phyloP scores from a whole-genome alignment of 176 grass and related monocot genomes.

The Carex kokanica region DNA sequence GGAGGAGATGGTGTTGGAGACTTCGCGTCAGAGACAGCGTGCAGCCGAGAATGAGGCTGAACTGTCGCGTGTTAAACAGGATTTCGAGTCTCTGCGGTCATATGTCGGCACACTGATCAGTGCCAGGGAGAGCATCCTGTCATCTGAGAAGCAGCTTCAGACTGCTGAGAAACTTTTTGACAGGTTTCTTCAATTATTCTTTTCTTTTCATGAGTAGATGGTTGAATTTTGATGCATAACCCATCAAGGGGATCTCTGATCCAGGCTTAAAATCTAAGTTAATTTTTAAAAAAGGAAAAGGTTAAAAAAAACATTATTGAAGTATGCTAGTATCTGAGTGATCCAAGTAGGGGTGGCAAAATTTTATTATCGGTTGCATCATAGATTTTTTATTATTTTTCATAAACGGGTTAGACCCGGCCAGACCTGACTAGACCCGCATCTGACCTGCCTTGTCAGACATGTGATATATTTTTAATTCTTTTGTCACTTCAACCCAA shows the following conservation, averaged over 20 bases:
- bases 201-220: constrained; percentile 20
- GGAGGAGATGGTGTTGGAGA: constrained; percentile 89
- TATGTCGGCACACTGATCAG: constrained; percentile 74
- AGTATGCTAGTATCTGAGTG: not conserved
- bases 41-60: constrained; percentile 83
- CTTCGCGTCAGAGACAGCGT: constrained; percentile 65
- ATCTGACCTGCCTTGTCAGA: not conserved
- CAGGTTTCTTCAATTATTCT: constrained; percentile 39
- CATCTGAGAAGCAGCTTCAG: constrained; percentile 78
- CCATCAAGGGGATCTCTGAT: not conserved
- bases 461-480: not conserved
- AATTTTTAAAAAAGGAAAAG: not conserved
- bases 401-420: not conserved
- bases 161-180: constrained; percentile 85
- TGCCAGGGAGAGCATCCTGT: constrained; percentile 83
- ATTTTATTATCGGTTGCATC: not conserved
- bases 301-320: not conserved
- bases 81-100: constrained; percentile 74
- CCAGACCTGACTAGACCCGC: not conserved
- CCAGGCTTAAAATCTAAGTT: not conserved
- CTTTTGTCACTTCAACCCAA: not conserved
- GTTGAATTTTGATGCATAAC: not conserved
- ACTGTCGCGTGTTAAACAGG: constrained; percentile 78
- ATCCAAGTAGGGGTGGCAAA: not conserved
- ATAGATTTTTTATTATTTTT: not conserved